phyloP scores from a whole-genome alignment of 805 yeast genomes.

The Candida oleophila region DNA sequence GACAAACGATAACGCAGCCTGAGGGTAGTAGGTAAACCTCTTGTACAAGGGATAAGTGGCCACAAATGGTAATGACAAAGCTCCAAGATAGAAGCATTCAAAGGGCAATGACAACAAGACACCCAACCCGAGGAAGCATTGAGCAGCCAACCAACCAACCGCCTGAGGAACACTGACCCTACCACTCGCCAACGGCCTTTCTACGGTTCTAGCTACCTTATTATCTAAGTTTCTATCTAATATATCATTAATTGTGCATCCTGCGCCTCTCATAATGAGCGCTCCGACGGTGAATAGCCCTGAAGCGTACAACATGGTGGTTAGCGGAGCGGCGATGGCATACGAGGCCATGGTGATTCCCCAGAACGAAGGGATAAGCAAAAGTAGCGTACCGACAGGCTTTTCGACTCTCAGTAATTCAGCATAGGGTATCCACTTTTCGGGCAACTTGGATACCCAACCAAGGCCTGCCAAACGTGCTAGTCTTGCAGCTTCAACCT shows the following conservation, averaged over 20 bases:
- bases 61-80: constrained; percentile 75
- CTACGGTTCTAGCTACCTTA: constrained; percentile 83
- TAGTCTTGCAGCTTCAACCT: constrained; percentile 48
- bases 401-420: constrained; percentile 89
- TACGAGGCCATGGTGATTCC: constrained; percentile 88
- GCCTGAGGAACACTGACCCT: constrained; percentile 75
- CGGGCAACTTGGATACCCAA: constrained; percentile 64
- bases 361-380: constrained; percentile 88
- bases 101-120: constrained; percentile 72
- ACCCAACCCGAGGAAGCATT: constrained; percentile 69
- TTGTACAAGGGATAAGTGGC: constrained; percentile 90
- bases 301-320: constrained; percentile 59
- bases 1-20: constrained; percentile 72
- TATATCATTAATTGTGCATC: constrained; percentile 92
- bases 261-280: constrained; percentile 93
- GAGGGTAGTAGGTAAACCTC: constrained; percentile 95
- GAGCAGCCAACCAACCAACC: constrained; percentile 64
- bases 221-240: constrained; percentile 80
- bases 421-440: constrained; percentile 80
- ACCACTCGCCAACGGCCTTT: constrained; percentile 92
- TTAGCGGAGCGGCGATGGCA: constrained; percentile 64
- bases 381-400: constrained; percentile 91
- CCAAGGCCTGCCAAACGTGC: constrained; percentile 46
- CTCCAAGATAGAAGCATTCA: constrained; percentile 80
- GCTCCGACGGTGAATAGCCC: constrained; percentile 82